Evolutionary conservation across 78 protist species (phyloP), one percentile per base, ranked within the genome.

Genomic region (Paulinella micropora): DNA sequence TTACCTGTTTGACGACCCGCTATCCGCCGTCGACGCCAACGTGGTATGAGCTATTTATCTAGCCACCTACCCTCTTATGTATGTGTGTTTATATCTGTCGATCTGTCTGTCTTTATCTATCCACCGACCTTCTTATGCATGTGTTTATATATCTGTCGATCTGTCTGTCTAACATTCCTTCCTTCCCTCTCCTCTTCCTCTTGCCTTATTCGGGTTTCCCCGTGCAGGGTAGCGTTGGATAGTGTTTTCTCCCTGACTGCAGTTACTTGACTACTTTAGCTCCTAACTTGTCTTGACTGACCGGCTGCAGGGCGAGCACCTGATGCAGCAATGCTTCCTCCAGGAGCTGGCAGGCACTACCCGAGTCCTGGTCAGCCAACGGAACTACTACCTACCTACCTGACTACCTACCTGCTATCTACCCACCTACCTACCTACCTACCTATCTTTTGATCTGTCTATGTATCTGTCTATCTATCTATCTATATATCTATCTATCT

Each of bases 1-100:
- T 31, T 92, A 94, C 89, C 85, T 87, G 35, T 41, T 94, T 39
- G 90, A 91, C 36, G 98, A 96, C 81, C 39, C 96, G 51, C 32
- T 94, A 37, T 41, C 90, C 39, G 90, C 90, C 31, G 86, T 88
- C 34, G 90, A 88, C 69, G 90, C 90, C 32, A 69, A 88, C 37
- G 90, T 88, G 0, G 87, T 9, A 34, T 3, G 35, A 3, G 83
- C 34, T 51, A 51, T 15, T 15, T 6, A 51, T 15, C 15, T 51
- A 51, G 15, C 73, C 15, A 23, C 15, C 15, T 51, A 23, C 15
- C 6, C 6, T 51, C 73, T 15, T 51, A 51, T 51, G 15, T 51
- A 51, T 51, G 15, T 51, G 73, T 51, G 15, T 51, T 23, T 15
- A 51, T 51, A 51, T 51, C 6, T 51, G 15, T 51, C 6, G 6